Base-by-base conservation (phyloP, 495 filamentous ascomycete genomes). In the Saxophila tyrrhenica region DNA sequence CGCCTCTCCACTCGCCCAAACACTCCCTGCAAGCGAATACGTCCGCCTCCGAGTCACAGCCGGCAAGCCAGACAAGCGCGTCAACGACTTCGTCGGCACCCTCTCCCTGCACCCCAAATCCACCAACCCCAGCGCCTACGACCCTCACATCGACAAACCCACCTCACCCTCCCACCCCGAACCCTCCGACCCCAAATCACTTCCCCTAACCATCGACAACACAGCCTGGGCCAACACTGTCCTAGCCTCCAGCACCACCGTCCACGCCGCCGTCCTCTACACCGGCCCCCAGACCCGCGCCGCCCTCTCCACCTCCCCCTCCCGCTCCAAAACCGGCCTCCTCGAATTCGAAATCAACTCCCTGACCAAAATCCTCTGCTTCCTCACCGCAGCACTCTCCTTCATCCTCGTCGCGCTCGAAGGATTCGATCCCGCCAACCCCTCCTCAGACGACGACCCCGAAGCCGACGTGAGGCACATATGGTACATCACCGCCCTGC, bases 181-280 rank as follows among this genome's bases (percentile, higher is more conserved):
- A 13, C 63, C 79, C 53, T 83, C 83, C 10, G 76, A 84, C 1
- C 29, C 29, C 29, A 35, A 35, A 35, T 35, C 29, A 5, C 29
- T 35, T 7, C 81, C 91, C 0, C 73, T 99, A 39, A 86, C 80
- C 2, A 95, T 97, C 56, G 94, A 99, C 70, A 96, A 97, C 64
- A 99, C 94, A 11, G 91, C 94, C 2, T 99, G 94, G 94, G 89
- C 90, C 16, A 99, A 97, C 62, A 99, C 94, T 2, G 85, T 99
- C 25, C 83, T 99, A 50, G 94, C 94, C 1, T 94, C 88, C 2
- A 92, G 90, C 65, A 89, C 84, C 0, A 85, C 81, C 5, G 90
- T 89, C 0, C 75, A 91, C 20, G 91, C 91, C 3, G 87, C 86
- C 0, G 84, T 99, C 45, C 76, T 97, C 23, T 99, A 97, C 65